phyloP scores from a whole-genome alignment of 495 filamentous ascomycete genomes.

The Elaphomyces granulatus region DNA sequence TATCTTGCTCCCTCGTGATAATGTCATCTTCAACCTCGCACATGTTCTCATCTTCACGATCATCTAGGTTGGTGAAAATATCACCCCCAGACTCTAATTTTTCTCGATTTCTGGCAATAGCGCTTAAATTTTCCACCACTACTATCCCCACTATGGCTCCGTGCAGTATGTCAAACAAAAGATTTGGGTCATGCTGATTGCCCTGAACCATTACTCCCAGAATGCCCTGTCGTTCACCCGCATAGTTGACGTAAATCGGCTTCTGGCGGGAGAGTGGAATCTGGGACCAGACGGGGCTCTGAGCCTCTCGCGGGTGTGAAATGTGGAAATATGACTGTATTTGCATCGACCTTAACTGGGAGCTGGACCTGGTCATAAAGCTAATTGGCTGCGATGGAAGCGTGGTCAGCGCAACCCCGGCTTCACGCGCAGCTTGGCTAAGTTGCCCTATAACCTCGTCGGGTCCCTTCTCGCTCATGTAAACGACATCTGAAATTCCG shows the following conservation, averaged over 20 bases:
- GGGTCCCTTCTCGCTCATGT: slow-evolving; percentile 60
- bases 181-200: slow-evolving; percentile 30
- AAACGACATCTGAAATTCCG: slow-evolving; percentile 46
- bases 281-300: slow-evolving; percentile 31
- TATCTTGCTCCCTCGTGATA: not conserved
- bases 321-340: slow-evolving; percentile 66
- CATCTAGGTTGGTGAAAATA: not conserved
- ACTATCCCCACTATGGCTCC: slow-evolving; percentile 45
- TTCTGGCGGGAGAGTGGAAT: slow-evolving; percentile 30
- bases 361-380: slow-evolving; percentile 46
- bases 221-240: slow-evolving; percentile 35
- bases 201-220: slow-evolving; percentile 38
- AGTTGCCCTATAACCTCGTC: slow-evolving; percentile 48
- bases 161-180: slow-evolving; percentile 38
- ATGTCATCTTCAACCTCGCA: slow-evolving; percentile 9
- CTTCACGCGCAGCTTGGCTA: slow-evolving; percentile 19
- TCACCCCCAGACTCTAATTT: too few relatives aligned
- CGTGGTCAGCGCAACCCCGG: slow-evolving; percentile 24
- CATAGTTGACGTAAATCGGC: slow-evolving; percentile 44
- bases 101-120: slow-evolving; percentile 12
- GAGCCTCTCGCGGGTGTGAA: slow-evolving; percentile 19
- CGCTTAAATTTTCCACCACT: slow-evolving; percentile 31
- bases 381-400: slow-evolving; percentile 46
- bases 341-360: slow-evolving; percentile 64
- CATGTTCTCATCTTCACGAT: slow-evolving; percentile 7